Conservation (phyloP, 352 stramenopile species). For the Globisporangium nagaii region DNA sequence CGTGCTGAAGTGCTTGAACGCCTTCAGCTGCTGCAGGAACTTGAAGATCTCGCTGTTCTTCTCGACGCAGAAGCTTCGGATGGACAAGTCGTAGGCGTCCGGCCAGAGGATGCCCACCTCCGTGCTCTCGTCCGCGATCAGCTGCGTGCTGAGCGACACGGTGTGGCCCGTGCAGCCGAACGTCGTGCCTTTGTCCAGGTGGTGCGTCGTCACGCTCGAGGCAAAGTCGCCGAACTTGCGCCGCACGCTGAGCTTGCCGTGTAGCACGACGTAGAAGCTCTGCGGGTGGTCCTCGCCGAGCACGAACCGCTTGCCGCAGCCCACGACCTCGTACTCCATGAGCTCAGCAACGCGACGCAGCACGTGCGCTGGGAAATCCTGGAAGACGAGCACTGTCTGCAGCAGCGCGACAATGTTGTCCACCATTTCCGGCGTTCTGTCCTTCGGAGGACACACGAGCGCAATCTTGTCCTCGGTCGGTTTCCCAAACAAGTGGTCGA, state of each 20-base stretch:
- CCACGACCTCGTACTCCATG: conserved; percentile 68
- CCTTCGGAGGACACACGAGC: conserved; percentile 34
- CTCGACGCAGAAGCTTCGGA: conserved; percentile 47
- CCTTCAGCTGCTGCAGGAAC: conserved; percentile 64
- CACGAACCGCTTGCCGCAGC: conserved; percentile 50
- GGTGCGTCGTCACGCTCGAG: conserved; percentile 60
- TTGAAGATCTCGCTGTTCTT: conserved; percentile 61
- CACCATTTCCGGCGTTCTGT: conserved; percentile 39
- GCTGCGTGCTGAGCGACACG: conserved; percentile 33
- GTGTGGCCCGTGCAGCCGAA: conserved; percentile 57
- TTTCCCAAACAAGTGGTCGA: conserved; percentile 63
- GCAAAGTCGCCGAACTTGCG: conserved; percentile 55
- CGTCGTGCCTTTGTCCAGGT: conserved; percentile 44
- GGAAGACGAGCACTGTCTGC: conserved; percentile 58
- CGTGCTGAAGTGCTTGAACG: conserved; percentile 50
- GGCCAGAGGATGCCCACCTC: conserved; percentile 69
- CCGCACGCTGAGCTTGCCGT: conserved; percentile 49
- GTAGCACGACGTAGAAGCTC: conserved; percentile 64
- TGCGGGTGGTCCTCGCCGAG: conserved; percentile 52
- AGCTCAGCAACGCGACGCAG: conserved; percentile 33
- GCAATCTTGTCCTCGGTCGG: conserved; percentile 58
- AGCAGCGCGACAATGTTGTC: conserved; percentile 41
- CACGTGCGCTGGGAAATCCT: conserved; percentile 45
- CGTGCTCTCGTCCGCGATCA: conserved; percentile 62
- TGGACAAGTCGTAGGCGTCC: conserved; percentile 43